These are phyloP conservation scores for Pyricularia pennisetigena DNA, from an alignment of 2,329 filamentous ascomycete genomes.

Conservation along the genomic window DNA sequence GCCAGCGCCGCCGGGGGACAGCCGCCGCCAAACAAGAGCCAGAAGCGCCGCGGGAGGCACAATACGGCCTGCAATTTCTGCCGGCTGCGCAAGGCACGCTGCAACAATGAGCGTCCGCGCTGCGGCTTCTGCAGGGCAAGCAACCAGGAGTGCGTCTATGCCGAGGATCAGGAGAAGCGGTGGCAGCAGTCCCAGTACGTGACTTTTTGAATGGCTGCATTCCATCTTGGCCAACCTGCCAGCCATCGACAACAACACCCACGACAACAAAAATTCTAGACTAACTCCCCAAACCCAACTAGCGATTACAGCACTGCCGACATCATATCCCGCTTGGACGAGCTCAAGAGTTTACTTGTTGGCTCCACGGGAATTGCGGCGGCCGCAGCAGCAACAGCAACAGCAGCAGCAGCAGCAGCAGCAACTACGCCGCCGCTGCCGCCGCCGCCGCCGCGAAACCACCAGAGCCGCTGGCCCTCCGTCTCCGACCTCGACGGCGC, in stretches of 20 bases:
- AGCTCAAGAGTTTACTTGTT: neutral
- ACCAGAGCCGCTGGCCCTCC: neutral
- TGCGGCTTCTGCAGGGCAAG: neutral
- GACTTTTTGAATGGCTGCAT: neutral
- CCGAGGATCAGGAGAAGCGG: neutral
- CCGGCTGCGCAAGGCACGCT: neutral
- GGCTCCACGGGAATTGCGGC: neutral
- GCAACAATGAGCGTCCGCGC: neutral
- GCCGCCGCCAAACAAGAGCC: neutral
- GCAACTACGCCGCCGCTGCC: too few species aligned
- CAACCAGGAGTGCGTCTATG: neutral
- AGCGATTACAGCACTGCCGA: neutral
- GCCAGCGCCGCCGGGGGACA: neutral
- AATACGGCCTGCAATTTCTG: neutral
- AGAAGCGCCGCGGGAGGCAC: neutral
- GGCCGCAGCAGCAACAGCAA: neutral
- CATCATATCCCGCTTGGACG: neutral
- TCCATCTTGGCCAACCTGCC: neutral
- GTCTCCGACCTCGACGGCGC: neutral
- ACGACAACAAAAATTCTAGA: neutral
- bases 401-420: too few species aligned
- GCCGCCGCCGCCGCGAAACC: neutral
- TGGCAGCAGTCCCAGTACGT: neutral
- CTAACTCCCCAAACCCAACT: neutral
- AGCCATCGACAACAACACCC: too few species aligned